Evolutionary conservation across 75 land plant genomes (phyloP).

Genomic region (Sequoia sempervirens): DNA sequence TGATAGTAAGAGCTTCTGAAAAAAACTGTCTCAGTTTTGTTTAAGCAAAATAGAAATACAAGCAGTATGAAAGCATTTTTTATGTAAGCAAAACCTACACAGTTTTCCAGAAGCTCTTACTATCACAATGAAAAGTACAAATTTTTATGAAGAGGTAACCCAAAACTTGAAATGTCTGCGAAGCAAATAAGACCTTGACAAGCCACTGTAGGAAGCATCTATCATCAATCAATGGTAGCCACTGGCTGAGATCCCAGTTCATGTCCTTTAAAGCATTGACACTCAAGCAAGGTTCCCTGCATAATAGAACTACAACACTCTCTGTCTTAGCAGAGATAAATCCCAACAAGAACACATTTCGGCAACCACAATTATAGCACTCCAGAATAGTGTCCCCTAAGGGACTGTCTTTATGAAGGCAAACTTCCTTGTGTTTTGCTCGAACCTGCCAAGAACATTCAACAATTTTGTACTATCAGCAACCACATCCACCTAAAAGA

Average conservation of each 20-base stretch:
- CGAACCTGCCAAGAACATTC: conserved; percentile 62
- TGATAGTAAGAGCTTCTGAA: no score
- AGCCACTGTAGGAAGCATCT: conserved; percentile 97
- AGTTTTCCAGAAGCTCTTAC: no score
- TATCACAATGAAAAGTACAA: neutral
- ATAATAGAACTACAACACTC: conserved; percentile 94
- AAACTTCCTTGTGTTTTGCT: conserved; percentile 98
- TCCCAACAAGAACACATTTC: conserved; percentile 96
- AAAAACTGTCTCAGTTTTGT: no score
- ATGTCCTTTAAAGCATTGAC: conserved; percentile 98
- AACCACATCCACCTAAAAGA: neutral
- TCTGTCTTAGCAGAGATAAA: conserved; percentile 97
- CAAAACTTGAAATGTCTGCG: neutral
- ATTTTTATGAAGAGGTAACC: neutral
- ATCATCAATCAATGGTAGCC: conserved; percentile 98
- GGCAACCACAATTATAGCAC: conserved; percentile 98
- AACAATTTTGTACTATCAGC: neutral
- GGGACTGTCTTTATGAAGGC: conserved; percentile 98
- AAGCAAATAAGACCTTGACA: conserved; percentile 67
- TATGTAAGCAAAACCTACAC: no score
- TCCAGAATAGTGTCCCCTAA: conserved; percentile 97
- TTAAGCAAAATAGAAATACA: no score
- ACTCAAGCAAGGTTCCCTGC: conserved; percentile 94
- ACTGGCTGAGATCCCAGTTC: conserved; percentile 98
- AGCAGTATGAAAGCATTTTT: no score